Conservation (phyloP, 345 rosid species). For the Capsella bursapastoris region DNA sequence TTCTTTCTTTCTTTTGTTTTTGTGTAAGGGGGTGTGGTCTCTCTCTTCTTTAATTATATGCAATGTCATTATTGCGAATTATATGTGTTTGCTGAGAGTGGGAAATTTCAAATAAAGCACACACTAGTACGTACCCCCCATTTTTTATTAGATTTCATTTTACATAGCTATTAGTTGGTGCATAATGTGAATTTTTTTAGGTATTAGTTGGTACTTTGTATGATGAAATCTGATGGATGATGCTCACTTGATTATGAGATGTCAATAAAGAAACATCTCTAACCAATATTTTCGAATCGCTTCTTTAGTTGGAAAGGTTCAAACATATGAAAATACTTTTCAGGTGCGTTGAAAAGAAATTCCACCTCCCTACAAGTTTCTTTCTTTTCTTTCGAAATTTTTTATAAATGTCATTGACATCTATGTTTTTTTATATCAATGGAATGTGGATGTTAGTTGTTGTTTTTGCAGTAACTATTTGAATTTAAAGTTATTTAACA, state of each 20-base stretch:
- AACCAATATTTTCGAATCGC: neutral
- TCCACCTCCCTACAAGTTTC: neutral
- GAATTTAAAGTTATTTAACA: neutral
- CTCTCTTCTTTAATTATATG: slow-evolving; percentile 33
- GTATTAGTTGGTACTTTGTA: neutral
- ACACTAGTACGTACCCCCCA: neutral
- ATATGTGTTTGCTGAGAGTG: slow-evolving; percentile 22
- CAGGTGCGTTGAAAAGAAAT: neutral
- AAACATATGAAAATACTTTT: neutral
- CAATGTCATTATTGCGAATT: slow-evolving; percentile 34
- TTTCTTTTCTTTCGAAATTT: neutral
- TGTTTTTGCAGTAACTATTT: neutral
- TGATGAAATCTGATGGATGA: neutral
- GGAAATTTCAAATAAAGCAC: slow-evolving; percentile 7
- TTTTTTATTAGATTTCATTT: no score
- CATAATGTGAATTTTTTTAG: neutral
- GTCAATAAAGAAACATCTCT: neutral
- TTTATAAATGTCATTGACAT: no score
- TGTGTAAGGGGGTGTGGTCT: neutral
- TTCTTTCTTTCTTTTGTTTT: neutral
- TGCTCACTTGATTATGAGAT: neutral
- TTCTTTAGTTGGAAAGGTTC: neutral
- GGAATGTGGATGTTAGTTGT: neutral
- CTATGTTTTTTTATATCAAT: no score
- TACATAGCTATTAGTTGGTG: slow-evolving; percentile 5